Evolutionary conservation across 805 yeast species (phyloP).

Genomic region (Cyberlindnera maclurae): DNA sequence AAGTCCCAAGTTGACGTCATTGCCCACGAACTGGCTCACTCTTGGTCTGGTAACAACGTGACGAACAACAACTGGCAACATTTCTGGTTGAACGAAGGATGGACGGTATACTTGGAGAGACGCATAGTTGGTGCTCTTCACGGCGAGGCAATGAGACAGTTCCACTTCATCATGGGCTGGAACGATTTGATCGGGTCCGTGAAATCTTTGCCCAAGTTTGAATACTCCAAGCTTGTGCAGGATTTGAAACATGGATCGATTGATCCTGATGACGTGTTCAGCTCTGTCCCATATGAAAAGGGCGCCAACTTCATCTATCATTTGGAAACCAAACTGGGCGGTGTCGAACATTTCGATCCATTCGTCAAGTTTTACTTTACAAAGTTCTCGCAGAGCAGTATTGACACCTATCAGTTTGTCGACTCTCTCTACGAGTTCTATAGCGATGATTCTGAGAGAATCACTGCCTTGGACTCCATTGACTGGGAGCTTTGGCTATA

Average conservation of each 20-base stretch:
- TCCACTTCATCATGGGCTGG: slow-evolving; percentile 86
- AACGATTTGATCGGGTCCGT: slow-evolving; percentile 65
- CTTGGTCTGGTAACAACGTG: slow-evolving; percentile 89
- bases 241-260: slow-evolving; percentile 52
- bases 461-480: slow-evolving; percentile 50
- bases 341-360: slow-evolving; percentile 59
- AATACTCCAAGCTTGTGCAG: slow-evolving; percentile 61
- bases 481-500: slow-evolving; percentile 87
- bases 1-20: slow-evolving; percentile 81
- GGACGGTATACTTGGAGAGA: slow-evolving; percentile 91
- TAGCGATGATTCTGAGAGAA: slow-evolving; percentile 32
- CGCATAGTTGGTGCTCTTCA: slow-evolving; percentile 43
- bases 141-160: slow-evolving; percentile 64
- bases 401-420: slow-evolving; percentile 76
- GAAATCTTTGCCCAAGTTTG: slow-evolving; percentile 50
- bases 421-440: slow-evolving; percentile 68
- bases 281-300: slow-evolving; percentile 85
- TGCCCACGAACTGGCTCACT: slow-evolving; percentile 90
- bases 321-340: slow-evolving; percentile 66
- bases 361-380: slow-evolving; percentile 74
- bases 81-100: slow-evolving; percentile 92
- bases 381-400: slow-evolving; percentile 59
- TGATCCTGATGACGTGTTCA: slow-evolving; percentile 88
- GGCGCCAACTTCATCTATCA: slow-evolving; percentile 76
- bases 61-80: slow-evolving; percentile 91